Conservation (phyloP, 1,139 yeast genomes). For the Kodamaea plutei region DNA sequence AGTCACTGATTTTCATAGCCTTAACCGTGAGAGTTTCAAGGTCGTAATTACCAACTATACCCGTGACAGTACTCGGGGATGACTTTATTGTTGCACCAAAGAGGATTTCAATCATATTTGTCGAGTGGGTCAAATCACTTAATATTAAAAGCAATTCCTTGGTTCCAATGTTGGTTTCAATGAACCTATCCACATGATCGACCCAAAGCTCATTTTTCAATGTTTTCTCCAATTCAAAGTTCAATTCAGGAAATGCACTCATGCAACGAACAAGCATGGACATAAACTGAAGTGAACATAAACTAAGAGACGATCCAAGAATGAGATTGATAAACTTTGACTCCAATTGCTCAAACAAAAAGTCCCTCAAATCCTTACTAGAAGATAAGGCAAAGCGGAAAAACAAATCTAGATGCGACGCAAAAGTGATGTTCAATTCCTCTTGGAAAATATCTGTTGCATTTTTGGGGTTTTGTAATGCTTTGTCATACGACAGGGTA, state of each 20-base stretch:
- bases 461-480: no score
- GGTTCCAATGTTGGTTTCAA: neutral
- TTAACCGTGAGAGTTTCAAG: neutral
- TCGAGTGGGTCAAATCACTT: neutral
- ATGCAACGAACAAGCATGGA: neutral
- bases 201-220: conserved; percentile 2
- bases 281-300: neutral
- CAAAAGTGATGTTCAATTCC: no score
- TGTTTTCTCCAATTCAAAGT: neutral
- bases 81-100: no score
- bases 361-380: neutral
- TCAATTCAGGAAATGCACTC: neutral
- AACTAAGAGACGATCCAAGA: conserved; percentile 3
- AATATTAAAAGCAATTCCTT: neutral
- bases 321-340: neutral
- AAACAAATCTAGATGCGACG: neutral
- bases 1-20: conserved; percentile 5
- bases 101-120: neutral
- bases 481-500: no score
- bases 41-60: neutral
- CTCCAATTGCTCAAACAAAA: neutral
- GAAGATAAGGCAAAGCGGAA: neutral
- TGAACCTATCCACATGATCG: neutral
- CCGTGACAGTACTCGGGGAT: neutral
- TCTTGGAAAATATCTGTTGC: no score